Evolutionary conservation across 2,329 filamentous ascomycete species (phyloP).

Genomic region (Chrysoporthe deuterocubensis): DNA sequence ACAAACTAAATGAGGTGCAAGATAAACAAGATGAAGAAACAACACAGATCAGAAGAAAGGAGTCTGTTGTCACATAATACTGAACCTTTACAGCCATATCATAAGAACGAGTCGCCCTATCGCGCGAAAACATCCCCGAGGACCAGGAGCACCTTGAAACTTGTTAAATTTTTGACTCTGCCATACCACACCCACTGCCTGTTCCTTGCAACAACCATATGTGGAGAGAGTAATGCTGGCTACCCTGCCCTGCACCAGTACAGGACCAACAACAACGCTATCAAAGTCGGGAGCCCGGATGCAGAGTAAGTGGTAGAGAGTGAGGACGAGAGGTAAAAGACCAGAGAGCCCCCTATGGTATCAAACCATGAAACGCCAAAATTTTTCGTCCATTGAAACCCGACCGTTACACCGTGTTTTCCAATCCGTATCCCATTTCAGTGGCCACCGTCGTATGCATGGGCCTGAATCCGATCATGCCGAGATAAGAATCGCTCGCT

Average conservation of each 20-base stretch:
- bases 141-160: no score
- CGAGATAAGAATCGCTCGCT: conserved; percentile 24
- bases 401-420: conserved; percentile 21
- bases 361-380: conserved; percentile 25
- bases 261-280: conserved; percentile 22
- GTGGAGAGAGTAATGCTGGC: conserved; percentile 19
- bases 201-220: conserved; percentile 12
- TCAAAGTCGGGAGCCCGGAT: conserved; percentile 24
- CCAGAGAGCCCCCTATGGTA: conserved; percentile 17
- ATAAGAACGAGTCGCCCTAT: no score
- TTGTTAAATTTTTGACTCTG: not conserved
- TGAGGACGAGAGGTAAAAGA: conserved; percentile 1
- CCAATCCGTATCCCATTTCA: conserved; percentile 16
- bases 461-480: conserved; percentile 26
- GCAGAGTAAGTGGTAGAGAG: conserved; percentile 6
- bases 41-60: no score
- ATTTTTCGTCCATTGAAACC: conserved; percentile 16
- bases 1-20: no score
- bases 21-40: no score
- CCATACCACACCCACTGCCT: conserved; percentile 1
- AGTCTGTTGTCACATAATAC: no score
- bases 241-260: conserved; percentile 4
- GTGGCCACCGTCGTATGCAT: conserved; percentile 30
- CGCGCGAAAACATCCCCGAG: no score
- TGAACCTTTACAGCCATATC: no score